Base-by-base conservation (phyloP, 176 grass and related monocot species). In the barley (Hordeum vulgare) region DNA sequence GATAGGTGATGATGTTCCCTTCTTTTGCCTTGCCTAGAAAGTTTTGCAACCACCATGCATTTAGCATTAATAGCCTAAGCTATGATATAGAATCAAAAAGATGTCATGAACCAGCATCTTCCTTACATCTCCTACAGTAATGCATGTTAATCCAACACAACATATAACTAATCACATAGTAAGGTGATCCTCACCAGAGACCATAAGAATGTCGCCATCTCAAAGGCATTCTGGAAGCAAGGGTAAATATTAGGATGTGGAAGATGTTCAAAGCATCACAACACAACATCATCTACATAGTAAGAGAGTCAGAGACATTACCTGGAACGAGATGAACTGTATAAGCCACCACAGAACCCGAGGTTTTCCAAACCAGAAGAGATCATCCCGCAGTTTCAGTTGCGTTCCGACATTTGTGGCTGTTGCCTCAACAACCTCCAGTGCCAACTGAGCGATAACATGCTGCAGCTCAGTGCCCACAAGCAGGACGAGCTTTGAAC, bases 311-410 rank as follows among this genome's bases (percentile, higher is more conserved):
- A 74, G 20, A 70, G 28, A 64, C 60, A 36, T 91, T 37, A 93
- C 96, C 96, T 98, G 96, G 87, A 98, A 98, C 4, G 96, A 98
- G 69, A 98, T 98, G 89, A 98, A 95, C 76, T 98, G 93, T 91
- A 98, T 98, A 77, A 98, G 86, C 96, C 93, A 94, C 89, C 90
- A 92, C 35, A 98, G 80, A 14, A 98, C 76, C 78, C 88, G 82
- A 57, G 96, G 96, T 44, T 94, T 98, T 80, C 92, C 90, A 95
- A 98, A 98, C 93, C 89, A 95, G 86, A 95, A 95, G n/a, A 98
- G 87, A 85, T 94, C 93, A 88, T 98, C 96, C 1, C 93, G 90
- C 73, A 94, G 91, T 86, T 94, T 98, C 57, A 98, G 91, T 68
- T 95, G 90, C 68, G 93, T 91, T 23, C 92, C 92, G 28, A 95